Base-by-base conservation (phyloP, 225 moss, liverwort and hornwort genomes). In the Physcomitrellopsis africana region DNA sequence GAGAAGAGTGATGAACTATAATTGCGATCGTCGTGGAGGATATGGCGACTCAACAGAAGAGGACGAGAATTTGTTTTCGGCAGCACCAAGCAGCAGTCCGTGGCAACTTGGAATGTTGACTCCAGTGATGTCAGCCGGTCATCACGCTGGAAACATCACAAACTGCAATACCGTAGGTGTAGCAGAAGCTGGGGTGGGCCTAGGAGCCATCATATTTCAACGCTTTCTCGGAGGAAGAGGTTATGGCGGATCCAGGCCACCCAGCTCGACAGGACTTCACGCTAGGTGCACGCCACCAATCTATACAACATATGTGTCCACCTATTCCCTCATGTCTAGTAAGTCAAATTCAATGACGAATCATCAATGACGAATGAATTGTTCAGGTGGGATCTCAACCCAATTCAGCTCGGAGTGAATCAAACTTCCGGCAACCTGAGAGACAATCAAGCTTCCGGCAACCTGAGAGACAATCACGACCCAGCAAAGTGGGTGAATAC, bases 21-120 rank as follows among this genome's bases (percentile, higher is more conserved):
- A 63, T 63, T 79, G 63, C 57, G 79, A 83, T 57, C 72, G 79
- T 51, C 81, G 78, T 22, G 79, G 79, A 65, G 85, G 85, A 57
- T 85, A 80, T 64, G 85, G 85, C 18, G 80, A 86, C 62, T 86
- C 82, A 15, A 60, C 67, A n/a, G 85, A 82, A 73, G 85, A 86
- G 74, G 70, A 76, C 18, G 79, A 55, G 19, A 70, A 65, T 67
- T 8, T 82, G 1, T 82, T 82, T 42, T 79, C 78, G 60, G 37
- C 68, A 32, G 26, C 69, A 53, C 64, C 80, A 5, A 58, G 72
- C 23, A 78, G 63, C 66, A 81, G 70, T 53, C 71, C 81, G 42
- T 85, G 84, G 84, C 84, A 78, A 78, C 23, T 49, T 41, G 84
- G 70, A 55, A 17, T 70, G 0, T 37, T 63, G 67, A 78, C 49